phyloP scores from a whole-genome alignment of 441 rosid genomes.

The Arabidopsis hybrid region DNA sequence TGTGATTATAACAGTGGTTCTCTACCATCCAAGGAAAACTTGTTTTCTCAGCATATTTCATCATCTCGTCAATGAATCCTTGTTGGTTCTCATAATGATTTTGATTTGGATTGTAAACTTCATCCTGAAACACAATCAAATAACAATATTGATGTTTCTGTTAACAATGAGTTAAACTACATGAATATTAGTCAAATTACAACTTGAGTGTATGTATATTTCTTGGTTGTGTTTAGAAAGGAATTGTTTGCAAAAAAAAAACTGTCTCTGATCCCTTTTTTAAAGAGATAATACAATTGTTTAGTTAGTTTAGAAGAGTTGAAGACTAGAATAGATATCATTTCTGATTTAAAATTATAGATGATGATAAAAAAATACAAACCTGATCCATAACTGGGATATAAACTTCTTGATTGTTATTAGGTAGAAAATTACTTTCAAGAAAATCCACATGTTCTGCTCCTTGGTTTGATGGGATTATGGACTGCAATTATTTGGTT shows the following conservation, averaged over 20 bases:
- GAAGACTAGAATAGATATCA: no score
- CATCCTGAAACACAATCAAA: neutral
- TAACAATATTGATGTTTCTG: no score
- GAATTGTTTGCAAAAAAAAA: no score
- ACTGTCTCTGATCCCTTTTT: no score
- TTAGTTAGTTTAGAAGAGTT: neutral
- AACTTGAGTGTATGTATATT: no score
- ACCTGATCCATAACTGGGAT: conserved; percentile 3
- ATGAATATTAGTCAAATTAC: no score
- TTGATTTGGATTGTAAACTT: neutral
- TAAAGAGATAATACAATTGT: no score
- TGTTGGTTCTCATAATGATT: neutral
- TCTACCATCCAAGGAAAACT: neutral
- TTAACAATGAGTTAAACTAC: no score
- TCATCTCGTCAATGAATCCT: neutral
- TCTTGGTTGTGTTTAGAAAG: no score
- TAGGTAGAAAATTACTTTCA: no score
- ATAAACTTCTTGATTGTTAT: neutral
- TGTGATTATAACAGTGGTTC: neutral
- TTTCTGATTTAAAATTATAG: neutral
- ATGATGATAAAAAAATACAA: neutral
- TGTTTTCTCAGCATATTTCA: neutral
- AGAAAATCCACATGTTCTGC: neutral
- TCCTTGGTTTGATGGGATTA: neutral
- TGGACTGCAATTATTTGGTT: neutral